Base-by-base conservation (phyloP, 371 early-diverging fungal genomes). In the Blakeslea trispora region DNA sequence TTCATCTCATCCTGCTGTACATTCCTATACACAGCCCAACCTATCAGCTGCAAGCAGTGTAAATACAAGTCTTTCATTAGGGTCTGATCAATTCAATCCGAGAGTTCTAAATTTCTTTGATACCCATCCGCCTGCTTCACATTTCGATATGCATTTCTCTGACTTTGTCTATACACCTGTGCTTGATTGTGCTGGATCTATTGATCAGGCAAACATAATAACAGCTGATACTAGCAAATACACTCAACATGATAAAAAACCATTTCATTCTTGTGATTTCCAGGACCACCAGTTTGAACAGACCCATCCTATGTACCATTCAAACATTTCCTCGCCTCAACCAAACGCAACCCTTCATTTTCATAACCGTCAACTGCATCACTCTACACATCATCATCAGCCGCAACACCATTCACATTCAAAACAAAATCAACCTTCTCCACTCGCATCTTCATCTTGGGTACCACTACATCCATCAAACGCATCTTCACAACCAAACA, bases 121-220 rank as follows among this genome's bases (percentile, higher is more conserved):
- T 7, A 28, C 28, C 3, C 28, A 28, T 28, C 28, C 28, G 7
- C 28, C 28, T 28, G 28, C 7, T 5, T 28, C 28, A 28, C 9
- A 41, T 31, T 53, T 59, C 45, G 57, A 63, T 0, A 45, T 58
- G 41, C 58, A 64, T 37, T 59, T 59, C 15, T 55, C 60, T 8
- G 55, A 59, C 13, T 59, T 59, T 47, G 55, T 64, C 6, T 55
- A 64, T 48, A 51, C 60, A 19, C 55, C 65, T 1, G 9, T 64
- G 17, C 28, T 64, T 19, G 59, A 59, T 22, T 64, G 55, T 55
- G 45, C 24, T 11, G 19, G 28, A 28, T 7, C 37, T 37, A 37
- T 37, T 2, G 37, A 37, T 2, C 14, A 14, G 11, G 37, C 37
- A 37, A 37, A 37, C 14, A 2, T 37, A 37, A 37, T 37, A 14